phyloP scores from a whole-genome alignment of 2,329 filamentous ascomycete species.

The Xylaria sp. region DNA sequence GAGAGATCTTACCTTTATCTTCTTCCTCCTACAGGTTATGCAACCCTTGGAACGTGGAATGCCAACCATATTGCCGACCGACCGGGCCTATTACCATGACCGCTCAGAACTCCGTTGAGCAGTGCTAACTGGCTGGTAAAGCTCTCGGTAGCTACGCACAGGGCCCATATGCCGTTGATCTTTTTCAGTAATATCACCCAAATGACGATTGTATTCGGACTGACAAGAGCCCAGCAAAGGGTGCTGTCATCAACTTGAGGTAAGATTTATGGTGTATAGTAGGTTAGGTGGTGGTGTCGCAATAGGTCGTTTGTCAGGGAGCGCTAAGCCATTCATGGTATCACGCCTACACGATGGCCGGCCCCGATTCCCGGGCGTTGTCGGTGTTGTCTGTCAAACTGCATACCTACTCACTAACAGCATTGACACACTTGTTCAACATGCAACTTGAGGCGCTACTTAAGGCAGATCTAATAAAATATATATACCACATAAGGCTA shows the following conservation, averaged over 20 bases:
- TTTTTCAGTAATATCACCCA: neutral
- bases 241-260: no score
- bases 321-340: neutral
- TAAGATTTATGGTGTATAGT: no score
- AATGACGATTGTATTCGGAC: no score
- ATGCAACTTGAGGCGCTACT: no score
- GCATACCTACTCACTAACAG: no score
- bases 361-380: no score
- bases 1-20: constrained; percentile 30
- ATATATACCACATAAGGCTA: no score
- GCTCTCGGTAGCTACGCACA: neutral
- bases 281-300: neutral
- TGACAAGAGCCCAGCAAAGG: no score
- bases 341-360: no score
- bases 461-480: no score
- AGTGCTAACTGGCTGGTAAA: neutral
- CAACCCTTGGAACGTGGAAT: constrained; percentile 31
- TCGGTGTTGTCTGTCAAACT: no score
- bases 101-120: neutral
- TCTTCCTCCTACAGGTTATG: constrained; percentile 31
- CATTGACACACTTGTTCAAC: no score
- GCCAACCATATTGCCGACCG: constrained; percentile 26
- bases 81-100: neutral
- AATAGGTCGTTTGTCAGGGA: neutral
- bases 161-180: neutral